A percentile compares a stretch with the other conserved stretches of the same genome.
Evolutionary conservation across 805 yeast genomes (phyloP).

Genomic region (Suhomyces kilbournensis): DNA sequence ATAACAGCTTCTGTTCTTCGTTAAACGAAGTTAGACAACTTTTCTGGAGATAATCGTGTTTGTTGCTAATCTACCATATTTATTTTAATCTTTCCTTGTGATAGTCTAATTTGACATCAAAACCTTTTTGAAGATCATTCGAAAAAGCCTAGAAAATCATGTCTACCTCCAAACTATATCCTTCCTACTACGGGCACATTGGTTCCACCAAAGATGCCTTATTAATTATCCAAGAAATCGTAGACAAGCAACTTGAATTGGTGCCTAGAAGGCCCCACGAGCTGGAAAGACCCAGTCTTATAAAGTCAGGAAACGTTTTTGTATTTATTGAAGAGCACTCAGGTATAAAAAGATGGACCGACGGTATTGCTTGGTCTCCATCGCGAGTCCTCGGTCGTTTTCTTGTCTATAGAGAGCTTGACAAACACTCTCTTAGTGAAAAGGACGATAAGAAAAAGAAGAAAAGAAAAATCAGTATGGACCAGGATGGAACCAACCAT

Average conservation of each 20-base stretch:
- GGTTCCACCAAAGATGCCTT: conserved; percentile 83
- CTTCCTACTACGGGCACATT: conserved; percentile 74
- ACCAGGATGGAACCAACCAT: conserved; percentile 9
- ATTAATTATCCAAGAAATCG: conserved; percentile 73
- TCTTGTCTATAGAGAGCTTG: conserved; percentile 71
- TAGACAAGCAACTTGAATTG: conserved; percentile 55
- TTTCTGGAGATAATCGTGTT: not conserved
- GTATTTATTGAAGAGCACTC: conserved; percentile 80
- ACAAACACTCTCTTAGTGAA: conserved; percentile 37
- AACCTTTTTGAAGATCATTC: too few species aligned
- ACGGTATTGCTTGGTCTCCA: conserved; percentile 93
- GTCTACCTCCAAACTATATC: conserved; percentile 25
- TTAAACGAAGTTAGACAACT: not conserved
- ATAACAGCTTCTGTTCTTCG: not conserved
- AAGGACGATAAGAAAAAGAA: conserved; percentile 44
- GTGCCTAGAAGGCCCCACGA: conserved; percentile 83
- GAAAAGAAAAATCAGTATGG: conserved; percentile 20
- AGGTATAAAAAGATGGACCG: conserved; percentile 93
- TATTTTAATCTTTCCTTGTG: not conserved
- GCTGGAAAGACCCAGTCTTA: conserved; percentile 62
- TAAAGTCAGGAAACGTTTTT: conserved; percentile 75
- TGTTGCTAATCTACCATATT: not conserved
- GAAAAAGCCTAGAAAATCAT: too few species aligned
- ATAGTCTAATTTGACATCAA: not conserved
- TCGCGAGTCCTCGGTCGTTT: conserved; percentile 84